Conservation (phyloP, 345 rosid species). For the Kandelia obovata region DNA sequence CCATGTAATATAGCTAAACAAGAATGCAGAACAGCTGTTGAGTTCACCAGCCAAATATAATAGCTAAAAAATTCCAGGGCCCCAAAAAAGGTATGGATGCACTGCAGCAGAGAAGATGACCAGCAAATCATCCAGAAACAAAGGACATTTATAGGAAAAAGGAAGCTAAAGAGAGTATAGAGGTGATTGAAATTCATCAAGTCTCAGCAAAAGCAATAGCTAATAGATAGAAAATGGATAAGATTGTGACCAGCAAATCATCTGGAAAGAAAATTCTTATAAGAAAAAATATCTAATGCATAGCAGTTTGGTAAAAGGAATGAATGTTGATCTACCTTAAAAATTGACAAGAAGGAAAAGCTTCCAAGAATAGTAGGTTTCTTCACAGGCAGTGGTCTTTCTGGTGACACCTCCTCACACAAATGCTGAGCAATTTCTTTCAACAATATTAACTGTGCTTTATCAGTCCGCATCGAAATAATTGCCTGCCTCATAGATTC, state of each 20-base stretch:
- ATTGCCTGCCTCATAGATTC: conserved; percentile 95
- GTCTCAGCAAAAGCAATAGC: not conserved
- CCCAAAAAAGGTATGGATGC: too few relatives aligned
- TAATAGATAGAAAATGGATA: not conserved
- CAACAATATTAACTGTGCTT: conserved; percentile 73
- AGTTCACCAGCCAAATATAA: too few relatives aligned
- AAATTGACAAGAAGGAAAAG: conserved; percentile 52
- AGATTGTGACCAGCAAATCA: too few relatives aligned
- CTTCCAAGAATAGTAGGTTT: conserved; percentile 45
- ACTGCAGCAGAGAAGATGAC: too few relatives aligned
- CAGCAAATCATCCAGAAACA: too few relatives aligned
- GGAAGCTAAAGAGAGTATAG: too few relatives aligned
- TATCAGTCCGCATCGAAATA: conserved; percentile 87
- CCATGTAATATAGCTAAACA: not conserved
- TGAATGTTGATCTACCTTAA: conserved; percentile 53
- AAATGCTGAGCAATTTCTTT: conserved; percentile 95
- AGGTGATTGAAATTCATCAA: not conserved
- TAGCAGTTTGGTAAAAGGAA: too few relatives aligned
- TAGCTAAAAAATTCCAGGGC: too few relatives aligned
- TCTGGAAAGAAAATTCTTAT: too few relatives aligned
- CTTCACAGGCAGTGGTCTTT: conserved; percentile 38
- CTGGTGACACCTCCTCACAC: conserved; percentile 71
- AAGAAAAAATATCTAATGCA: too few relatives aligned
- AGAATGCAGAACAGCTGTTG: not conserved
- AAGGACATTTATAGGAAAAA: too few relatives aligned